These are phyloP conservation scores for Triticum monococcum DNA, from an alignment of 176 grass and related monocot species.

Conservation along the genomic window DNA sequence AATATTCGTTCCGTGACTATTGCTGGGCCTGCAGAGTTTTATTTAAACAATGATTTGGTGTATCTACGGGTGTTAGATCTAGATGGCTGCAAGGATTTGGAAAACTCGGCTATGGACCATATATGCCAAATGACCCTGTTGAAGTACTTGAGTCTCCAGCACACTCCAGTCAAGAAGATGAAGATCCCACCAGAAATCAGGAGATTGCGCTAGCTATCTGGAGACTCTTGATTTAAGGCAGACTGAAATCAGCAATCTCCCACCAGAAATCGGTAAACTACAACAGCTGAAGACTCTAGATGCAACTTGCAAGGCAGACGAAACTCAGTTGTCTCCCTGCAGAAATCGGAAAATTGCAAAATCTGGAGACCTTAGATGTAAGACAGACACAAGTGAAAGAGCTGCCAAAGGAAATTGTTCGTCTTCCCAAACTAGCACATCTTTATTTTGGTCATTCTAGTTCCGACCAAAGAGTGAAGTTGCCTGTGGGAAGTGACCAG, in stretches of 20 bases:
- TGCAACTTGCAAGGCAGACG: no score
- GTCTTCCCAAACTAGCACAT: background rate
- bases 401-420: background rate
- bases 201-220: background rate
- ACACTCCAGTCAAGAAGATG: background rate
- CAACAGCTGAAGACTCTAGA: background rate
- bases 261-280: background rate
- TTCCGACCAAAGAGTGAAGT: background rate
- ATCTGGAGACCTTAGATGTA: no score
- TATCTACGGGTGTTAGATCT: slow-evolving; percentile 2
- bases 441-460: background rate
- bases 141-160: background rate
- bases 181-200: background rate
- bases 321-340: no score
- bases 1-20: background rate
- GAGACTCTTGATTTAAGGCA: background rate
- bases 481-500: background rate
- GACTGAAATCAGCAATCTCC: background rate
- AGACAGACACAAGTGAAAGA: background rate
- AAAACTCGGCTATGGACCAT: background rate
- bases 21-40: background rate
- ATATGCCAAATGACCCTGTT: background rate
- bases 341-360: no score
- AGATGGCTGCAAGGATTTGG: background rate
- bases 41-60: background rate